Base-by-base conservation (phyloP, 257 asterid genomes). In the Cordia subcordata region DNA sequence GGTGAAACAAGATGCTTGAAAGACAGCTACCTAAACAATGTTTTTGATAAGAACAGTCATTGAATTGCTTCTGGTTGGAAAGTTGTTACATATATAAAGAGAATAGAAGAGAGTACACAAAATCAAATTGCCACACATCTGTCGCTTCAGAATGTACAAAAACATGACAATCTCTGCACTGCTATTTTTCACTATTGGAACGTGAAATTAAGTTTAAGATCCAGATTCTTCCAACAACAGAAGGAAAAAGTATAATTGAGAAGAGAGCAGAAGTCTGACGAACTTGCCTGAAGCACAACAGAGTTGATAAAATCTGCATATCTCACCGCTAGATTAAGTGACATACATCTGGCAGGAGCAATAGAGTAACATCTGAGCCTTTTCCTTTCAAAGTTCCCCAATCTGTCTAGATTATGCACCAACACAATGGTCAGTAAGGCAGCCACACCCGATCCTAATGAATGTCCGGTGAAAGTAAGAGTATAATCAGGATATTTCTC, bases 291-390 rank as follows among this genome's bases (percentile, higher is more conserved):
- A 55, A 89, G 89, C 46, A 86, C 95, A 59, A 89, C 44, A 38
- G 95, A 84, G 49, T 89, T 84, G 77, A 89, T 89, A 63, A 86
- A 94, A 75, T 89, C 96, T 12, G 96, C 94, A 62, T 89, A 84
- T 76, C 77, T 75, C 68, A 89, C 94, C 18, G 95, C 96, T 72
- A 89, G 78, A 66, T 84, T 89, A 58, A 89, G 85, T 5, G 96
- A 86, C 95, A 84, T 80, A 51, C 95, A 89, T 74, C 96, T 80
- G 13, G 96, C 87, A n/a, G 96, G 94, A 57, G 96, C 96, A 75
- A 86, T 80, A 32, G 96, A 91, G 70, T 60, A 89, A 66, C 95
- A 86, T 75, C 95, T 79, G 45, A 89, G 49, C 71, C 87, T 83
- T 65, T 71, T 86, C 84, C 85, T 77, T 18, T 86, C 86, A 39